Conservation (phyloP, 2,329 filamentous ascomycete species). For the Lachnellula hyalina region DNA sequence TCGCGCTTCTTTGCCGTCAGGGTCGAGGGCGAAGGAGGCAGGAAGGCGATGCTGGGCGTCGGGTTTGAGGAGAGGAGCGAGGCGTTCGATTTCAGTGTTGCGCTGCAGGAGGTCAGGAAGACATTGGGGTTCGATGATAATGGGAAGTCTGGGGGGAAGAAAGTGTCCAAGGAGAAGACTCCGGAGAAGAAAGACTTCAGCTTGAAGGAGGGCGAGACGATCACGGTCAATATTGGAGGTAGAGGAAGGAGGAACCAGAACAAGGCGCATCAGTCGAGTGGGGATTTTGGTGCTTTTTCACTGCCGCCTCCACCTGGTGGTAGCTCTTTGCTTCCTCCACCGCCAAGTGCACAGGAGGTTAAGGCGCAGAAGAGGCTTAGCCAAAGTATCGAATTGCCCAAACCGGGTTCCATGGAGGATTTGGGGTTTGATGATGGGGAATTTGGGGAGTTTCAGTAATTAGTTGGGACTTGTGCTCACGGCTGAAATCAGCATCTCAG, state of each 20-base stretch:
- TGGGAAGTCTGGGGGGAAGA: conserved; percentile 26
- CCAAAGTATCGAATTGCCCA: conserved; percentile 44
- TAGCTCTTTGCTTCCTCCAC: conserved; percentile 53
- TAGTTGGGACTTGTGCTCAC: not conserved
- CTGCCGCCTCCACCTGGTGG: conserved; percentile 58
- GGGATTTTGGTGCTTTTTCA: conserved; percentile 48
- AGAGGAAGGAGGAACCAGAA: conserved; percentile 32
- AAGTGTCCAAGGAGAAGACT: conserved; percentile 31
- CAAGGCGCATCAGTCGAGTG: conserved; percentile 23
- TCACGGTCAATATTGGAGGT: conserved; percentile 70
- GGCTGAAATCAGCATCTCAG: not conserved
- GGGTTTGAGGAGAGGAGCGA: conserved; percentile 84
- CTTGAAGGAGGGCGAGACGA: conserved; percentile 84
- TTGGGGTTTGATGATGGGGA: conserved; percentile 83
- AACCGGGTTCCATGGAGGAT: conserved; percentile 45
- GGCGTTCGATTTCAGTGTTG: conserved; percentile 79
- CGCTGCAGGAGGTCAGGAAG: conserved; percentile 72
- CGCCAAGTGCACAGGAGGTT: conserved; percentile 57
- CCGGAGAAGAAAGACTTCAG: conserved; percentile 69
- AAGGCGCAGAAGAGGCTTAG: conserved; percentile 54
- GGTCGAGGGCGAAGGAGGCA: conserved; percentile 68
- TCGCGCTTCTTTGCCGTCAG: conserved; percentile 79
- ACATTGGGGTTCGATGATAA: conserved; percentile 56
- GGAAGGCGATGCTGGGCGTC: conserved; percentile 75
- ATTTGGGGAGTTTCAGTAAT: conserved; percentile 68